These are phyloP conservation scores for Leucaena leucocephala DNA, from an alignment of 306 rosid species.

Conservation along the genomic window DNA sequence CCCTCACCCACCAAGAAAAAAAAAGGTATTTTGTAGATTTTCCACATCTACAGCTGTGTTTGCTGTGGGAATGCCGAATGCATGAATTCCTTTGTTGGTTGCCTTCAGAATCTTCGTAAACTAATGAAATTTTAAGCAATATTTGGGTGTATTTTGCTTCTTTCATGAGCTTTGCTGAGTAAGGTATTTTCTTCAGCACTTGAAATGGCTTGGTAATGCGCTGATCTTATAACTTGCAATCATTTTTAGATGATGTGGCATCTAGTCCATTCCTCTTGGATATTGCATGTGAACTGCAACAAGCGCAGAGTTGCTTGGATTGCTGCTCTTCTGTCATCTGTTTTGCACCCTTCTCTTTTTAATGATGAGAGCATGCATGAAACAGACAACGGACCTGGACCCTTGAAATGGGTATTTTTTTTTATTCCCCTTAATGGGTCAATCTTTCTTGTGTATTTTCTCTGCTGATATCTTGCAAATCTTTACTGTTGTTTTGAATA, in stretches of 20 bases:
- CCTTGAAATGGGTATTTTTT: constrained; percentile 86
- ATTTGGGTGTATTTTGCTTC: neutral
- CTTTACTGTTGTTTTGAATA: constrained; percentile 31
- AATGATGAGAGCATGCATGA: constrained; percentile 80
- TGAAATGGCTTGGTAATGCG: constrained; percentile 13
- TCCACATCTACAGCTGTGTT: neutral
- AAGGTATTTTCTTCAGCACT: constrained; percentile 2
- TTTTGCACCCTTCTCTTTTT: constrained; percentile 82
- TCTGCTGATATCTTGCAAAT: constrained; percentile 26
- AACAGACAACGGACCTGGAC: constrained; percentile 65
- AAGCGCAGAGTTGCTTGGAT: constrained; percentile 92
- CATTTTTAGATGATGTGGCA: constrained; percentile 81
- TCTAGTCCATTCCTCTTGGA: constrained; percentile 91
- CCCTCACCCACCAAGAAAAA: neutral
- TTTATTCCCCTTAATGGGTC: constrained; percentile 18
- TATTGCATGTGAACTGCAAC: constrained; percentile 88
- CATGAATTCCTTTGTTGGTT: neutral
- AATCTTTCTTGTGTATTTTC: constrained; percentile 16
- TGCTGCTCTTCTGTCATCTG: constrained; percentile 92
- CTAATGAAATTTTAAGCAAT: neutral
- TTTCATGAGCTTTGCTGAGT: neutral
- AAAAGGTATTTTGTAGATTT: neutral
- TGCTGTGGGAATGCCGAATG: too few relatives aligned
- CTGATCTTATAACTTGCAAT: constrained; percentile 35
- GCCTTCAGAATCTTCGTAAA: neutral